Evolutionary conservation across 371 early-diverging fungal species (phyloP).

Genomic region (Circinella minor): DNA sequence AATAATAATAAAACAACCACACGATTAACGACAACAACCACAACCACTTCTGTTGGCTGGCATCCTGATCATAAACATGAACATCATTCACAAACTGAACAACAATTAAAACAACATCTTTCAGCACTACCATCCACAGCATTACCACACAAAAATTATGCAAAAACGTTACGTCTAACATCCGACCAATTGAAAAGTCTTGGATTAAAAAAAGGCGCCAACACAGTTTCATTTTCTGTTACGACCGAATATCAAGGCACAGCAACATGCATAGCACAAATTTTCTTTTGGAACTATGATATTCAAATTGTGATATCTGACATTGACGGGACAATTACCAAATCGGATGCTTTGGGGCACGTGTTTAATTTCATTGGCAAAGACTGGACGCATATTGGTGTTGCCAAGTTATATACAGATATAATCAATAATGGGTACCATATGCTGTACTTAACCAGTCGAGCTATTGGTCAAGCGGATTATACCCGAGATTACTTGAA

Average conservation of each 20-base stretch:
- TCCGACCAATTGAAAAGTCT: conserved; percentile 90
- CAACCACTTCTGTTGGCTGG: conserved; percentile 49
- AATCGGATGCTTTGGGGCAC: conserved; percentile 97
- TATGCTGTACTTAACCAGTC: conserved; percentile 94
- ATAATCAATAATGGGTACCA: conserved; percentile 96
- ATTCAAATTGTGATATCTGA: conserved; percentile 97
- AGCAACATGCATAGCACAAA: conserved; percentile 79
- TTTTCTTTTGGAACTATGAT: conserved; percentile 90
- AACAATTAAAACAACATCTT: background rate
- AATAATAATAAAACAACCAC: conserved; percentile 23
- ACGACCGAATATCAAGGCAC: conserved; percentile 76
- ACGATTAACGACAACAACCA: conserved; percentile 48
- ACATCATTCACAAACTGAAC: background rate
- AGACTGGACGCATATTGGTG: conserved; percentile 99
- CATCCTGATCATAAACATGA: conserved; percentile 22
- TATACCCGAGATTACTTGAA: conserved; percentile 93
- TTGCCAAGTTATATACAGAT: conserved; percentile 96
- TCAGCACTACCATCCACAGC: background rate
- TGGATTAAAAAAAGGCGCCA: conserved; percentile 85
- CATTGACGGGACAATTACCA: conserved; percentile 99
- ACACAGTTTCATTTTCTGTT: conserved; percentile 92
- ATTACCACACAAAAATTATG: conserved; percentile 61
- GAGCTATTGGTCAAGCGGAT: conserved; percentile 97
- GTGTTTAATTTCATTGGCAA: conserved; percentile 97
- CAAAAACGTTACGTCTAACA: conserved; percentile 89